Evolutionary conservation across 345 rosid genomes (phyloP).

Genomic region (Nasturtium officinale): DNA sequence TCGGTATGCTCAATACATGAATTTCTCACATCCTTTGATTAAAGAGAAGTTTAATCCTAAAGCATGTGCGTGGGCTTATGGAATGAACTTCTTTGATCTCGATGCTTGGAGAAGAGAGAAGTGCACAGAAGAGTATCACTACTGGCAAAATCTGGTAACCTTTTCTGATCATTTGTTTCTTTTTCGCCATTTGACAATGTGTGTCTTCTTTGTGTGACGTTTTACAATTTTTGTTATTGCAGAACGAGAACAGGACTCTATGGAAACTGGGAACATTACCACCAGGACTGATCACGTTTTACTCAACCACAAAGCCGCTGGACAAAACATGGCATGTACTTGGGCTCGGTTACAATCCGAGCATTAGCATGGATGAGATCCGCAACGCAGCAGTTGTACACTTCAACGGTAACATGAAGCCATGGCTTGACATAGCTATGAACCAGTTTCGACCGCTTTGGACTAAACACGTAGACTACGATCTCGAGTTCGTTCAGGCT

Average conservation of each 20-base stretch:
- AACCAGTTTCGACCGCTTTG: slow-evolving; percentile 89
- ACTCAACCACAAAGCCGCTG: slow-evolving; percentile 90
- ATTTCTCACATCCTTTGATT: slow-evolving; percentile 94
- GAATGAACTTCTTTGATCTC: slow-evolving; percentile 98
- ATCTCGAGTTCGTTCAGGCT: slow-evolving; percentile 82
- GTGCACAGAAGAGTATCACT: slow-evolving; percentile 97
- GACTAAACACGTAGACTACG: slow-evolving; percentile 86
- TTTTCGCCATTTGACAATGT: neutral
- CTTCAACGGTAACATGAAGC: slow-evolving; percentile 97
- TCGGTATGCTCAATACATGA: slow-evolving; percentile 96
- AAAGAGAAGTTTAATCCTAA: slow-evolving; percentile 94
- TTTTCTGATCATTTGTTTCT: neutral
- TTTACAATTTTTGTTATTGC: slow-evolving; percentile 34
- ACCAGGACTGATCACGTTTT: slow-evolving; percentile 90
- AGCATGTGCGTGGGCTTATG: slow-evolving; percentile 99
- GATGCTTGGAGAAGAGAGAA: slow-evolving; percentile 99
- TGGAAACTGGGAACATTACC: slow-evolving; percentile 97
- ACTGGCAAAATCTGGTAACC: slow-evolving; percentile 94
- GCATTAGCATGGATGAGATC: slow-evolving; percentile 93
- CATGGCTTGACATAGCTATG: slow-evolving; percentile 98
- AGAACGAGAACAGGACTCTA: slow-evolving; percentile 90
- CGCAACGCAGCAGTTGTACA: slow-evolving; percentile 90
- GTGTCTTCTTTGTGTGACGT: neutral
- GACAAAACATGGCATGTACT: slow-evolving; percentile 98
- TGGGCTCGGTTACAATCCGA: slow-evolving; percentile 94